Conservation (phyloP, 192 early-diverging fungal species). For the Umbelopsis sp. region DNA sequence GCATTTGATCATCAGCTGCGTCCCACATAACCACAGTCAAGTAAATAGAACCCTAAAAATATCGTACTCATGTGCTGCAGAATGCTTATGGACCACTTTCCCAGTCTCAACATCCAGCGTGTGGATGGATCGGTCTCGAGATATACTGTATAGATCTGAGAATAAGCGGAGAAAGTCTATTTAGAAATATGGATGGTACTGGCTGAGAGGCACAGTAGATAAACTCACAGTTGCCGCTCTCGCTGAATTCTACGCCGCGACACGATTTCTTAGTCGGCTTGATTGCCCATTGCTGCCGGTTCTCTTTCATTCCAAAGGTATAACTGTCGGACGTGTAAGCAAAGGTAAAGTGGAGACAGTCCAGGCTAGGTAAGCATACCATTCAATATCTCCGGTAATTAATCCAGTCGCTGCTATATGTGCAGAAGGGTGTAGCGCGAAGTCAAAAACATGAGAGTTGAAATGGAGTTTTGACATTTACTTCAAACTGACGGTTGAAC, state of each 20-base stretch:
- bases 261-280: constrained; percentile 84
- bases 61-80: constrained; percentile 83
- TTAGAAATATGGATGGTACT: no score
- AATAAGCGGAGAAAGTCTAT: background rate
- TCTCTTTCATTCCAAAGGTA: constrained; percentile 34
- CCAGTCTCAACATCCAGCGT: constrained; percentile 78
- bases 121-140: constrained; percentile 84
- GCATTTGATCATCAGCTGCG: background rate
- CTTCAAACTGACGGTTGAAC: background rate
- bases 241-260: constrained; percentile 79
- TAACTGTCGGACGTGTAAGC: background rate
- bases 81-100: constrained; percentile 66
- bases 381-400: constrained; percentile 72
- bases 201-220: background rate
- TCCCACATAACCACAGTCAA: constrained; percentile 29
- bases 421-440: constrained; percentile 71
- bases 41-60: background rate
- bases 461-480: background rate
- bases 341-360: background rate
- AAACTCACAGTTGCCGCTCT: constrained; percentile 69
- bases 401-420: constrained; percentile 69
- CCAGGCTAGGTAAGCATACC: no score
- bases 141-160: constrained; percentile 74
- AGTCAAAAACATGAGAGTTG: constrained; percentile 46
- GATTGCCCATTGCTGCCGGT: constrained; percentile 50